Percentiles rank a stretch among this genome's conserved stretches.
Conservation (phyloP, 306 rosid genomes). For the Pyrus betulifolia region DNA sequence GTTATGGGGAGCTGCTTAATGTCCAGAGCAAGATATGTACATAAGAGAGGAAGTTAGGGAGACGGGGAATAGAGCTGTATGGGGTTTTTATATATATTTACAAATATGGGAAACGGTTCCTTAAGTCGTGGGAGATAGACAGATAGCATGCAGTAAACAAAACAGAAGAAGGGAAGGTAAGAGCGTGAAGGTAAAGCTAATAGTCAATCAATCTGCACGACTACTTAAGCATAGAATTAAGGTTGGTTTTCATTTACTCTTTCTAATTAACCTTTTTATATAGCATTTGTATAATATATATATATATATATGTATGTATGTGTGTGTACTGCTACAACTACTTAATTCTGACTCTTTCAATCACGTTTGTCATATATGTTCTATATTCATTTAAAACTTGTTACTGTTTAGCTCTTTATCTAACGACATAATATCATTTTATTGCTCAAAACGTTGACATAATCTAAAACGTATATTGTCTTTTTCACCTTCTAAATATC, state of each 20-base stretch:
- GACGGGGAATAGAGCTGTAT: not conserved
- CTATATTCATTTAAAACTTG: not conserved
- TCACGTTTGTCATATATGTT: not conserved
- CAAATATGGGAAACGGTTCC: too few species aligned
- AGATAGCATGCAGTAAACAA: not conserved
- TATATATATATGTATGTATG: too few species aligned
- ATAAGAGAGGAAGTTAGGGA: not conserved
- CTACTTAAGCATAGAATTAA: not conserved
- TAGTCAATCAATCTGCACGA: not conserved
- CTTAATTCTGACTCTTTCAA: not conserved
- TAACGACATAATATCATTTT: too few species aligned
- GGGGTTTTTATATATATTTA: not conserved
- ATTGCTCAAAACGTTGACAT: not conserved
- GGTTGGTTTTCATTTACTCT: not conserved
- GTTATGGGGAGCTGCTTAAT: not conserved
- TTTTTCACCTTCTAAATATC: not conserved
- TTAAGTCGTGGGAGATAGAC: not conserved
- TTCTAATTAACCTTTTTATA: not conserved
- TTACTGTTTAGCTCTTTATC: not conserved
- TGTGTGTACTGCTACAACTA: not conserved
- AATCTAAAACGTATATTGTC: too few species aligned
- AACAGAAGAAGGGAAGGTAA: not conserved
- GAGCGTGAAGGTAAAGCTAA: slow-evolving; percentile 9
- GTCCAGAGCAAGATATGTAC: not conserved
- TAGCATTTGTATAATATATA: not conserved